Percentiles rank a stretch among this genome's conserved stretches.
These are phyloP conservation scores for Scortechinia acanthostroma DNA, from an alignment of 2,329 filamentous ascomycete genomes.

Conservation along the genomic window DNA sequence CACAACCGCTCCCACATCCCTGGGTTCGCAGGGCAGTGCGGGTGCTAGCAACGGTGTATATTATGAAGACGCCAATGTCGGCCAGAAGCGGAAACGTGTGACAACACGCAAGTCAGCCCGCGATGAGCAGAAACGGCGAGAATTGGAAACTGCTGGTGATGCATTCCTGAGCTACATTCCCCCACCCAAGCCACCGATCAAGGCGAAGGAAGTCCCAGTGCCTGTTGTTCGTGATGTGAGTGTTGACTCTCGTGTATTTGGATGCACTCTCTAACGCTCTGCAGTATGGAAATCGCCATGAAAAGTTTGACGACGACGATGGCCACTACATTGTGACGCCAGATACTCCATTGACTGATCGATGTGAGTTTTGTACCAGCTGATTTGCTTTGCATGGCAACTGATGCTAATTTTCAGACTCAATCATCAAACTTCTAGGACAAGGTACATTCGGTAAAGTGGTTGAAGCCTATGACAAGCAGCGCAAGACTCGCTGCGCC, in stretches of 20 bases:
- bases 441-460: conserved; percentile 99
- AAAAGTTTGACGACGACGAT: conserved; percentile 90
- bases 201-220: conserved; percentile 72
- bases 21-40: conserved; percentile 74
- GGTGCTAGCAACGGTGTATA: conserved; percentile 58
- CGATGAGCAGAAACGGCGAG: conserved; percentile 67
- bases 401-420: conserved; percentile 44
- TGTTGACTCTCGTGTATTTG: conserved; percentile 9
- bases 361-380: conserved; percentile 60
- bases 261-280: not conserved
- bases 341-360: conserved; percentile 76
- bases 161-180: conserved; percentile 76
- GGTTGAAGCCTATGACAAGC: conserved; percentile 79
- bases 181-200: conserved; percentile 80
- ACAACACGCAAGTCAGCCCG: conserved; percentile 55
- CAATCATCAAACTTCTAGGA: conserved; percentile 81
- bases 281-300: conserved; percentile 30
- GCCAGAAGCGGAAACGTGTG: conserved; percentile 81
- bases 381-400: conserved; percentile 11
- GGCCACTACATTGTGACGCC: conserved; percentile 93
- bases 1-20: conserved; percentile 67
- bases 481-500: conserved; percentile 72
- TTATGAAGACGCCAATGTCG: conserved; percentile 58
- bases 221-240: conserved; percentile 57
- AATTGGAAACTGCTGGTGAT: conserved; percentile 64